Evolutionary conservation across 2,329 filamentous ascomycete species (phyloP), one percentile per base, ranked within the genome.

Genomic region (Exophiala xenobiotica): DNA sequence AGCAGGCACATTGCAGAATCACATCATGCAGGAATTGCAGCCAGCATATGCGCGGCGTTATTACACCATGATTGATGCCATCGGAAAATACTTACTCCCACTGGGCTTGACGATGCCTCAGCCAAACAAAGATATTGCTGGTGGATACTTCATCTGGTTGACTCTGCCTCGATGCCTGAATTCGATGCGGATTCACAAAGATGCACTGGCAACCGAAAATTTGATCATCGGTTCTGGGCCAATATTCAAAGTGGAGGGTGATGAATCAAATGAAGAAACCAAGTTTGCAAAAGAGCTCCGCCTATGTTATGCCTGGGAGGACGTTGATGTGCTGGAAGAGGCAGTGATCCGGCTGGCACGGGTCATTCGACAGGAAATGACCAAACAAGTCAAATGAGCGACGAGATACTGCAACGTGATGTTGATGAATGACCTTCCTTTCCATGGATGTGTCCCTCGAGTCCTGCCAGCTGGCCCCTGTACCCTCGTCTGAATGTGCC

Each of bases 101-200:
- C 71, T 87, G 0, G 86, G 85, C 1, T 78, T 87, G 76, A 84
- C 1, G 56, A 49, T 22, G 66, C 74, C 26, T 63, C 66, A 22
- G 39, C 38, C 52, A 22, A 67, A 71, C 49, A 68, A 73, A 26
- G 66, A 72, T 3, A 67, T 85, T 2, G 86, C 85, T 23, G 90
- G 90, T 0, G 90, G 90, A 0, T 96, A 92, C 66, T 96, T 95
- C 67, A 74, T 95, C 41, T 96, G 90, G 90, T 68, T 95, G 20
- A 77, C 75, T 1, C 68, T 95, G 3, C 83, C 85, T 0, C 56
- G 67, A 56, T 49, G 65, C 38, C 70, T 86, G 47, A 73, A 76
- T 6, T 82, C 78, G 27, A 70, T 70, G 24, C 74, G 77, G 6
- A 72, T 90, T 24, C 80, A 80, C 5, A 70, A 76, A 60, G 73